Percentiles rank a stretch among this genome's conserved stretches.
Conservation (phyloP, 331 rosid genomes). For the Arachis monticola region DNA sequence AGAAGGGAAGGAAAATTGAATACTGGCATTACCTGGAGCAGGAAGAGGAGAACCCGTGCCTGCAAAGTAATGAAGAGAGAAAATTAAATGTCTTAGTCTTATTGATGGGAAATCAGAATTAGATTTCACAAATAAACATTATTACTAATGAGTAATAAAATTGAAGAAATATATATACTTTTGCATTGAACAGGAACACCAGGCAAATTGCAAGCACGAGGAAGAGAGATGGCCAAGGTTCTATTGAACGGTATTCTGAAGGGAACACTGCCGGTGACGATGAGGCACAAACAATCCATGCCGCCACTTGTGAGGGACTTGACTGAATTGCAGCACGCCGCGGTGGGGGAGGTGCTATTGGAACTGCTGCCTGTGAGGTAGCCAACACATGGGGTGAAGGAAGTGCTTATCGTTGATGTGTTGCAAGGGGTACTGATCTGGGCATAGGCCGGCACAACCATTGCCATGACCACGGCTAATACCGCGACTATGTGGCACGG, state of each 20-base stretch:
- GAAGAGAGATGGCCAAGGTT: slow-evolving; percentile 81
- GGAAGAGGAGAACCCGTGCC: slow-evolving; percentile 75
- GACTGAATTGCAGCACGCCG: slow-evolving; percentile 66
- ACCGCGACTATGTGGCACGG: slow-evolving; percentile 29
- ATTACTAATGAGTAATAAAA: background rate
- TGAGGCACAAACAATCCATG: slow-evolving; percentile 78
- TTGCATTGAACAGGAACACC: slow-evolving; percentile 86
- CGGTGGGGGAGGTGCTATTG: slow-evolving; percentile 71
- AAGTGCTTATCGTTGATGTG: slow-evolving; percentile 45
- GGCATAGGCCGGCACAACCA: slow-evolving; percentile 45
- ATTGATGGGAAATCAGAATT: background rate
- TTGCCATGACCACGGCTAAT: slow-evolving; percentile 38
- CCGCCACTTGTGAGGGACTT: slow-evolving; percentile 62
- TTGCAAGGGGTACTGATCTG: slow-evolving; percentile 72
- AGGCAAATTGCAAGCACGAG: slow-evolving; percentile 85
- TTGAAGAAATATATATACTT: slow-evolving; percentile 42
- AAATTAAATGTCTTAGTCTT: slow-evolving; percentile 26
- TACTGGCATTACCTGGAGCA: slow-evolving; percentile 73
- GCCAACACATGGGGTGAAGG: slow-evolving; percentile 63
- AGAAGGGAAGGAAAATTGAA: background rate
- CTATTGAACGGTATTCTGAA: slow-evolving; percentile 73
- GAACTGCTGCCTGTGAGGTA: slow-evolving; percentile 71
- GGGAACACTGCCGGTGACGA: slow-evolving; percentile 70
- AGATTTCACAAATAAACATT: background rate
- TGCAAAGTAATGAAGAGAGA: slow-evolving; percentile 38